Conservation (phyloP, 2,329 filamentous ascomycete species). For the Rutstroemia sp. region DNA sequence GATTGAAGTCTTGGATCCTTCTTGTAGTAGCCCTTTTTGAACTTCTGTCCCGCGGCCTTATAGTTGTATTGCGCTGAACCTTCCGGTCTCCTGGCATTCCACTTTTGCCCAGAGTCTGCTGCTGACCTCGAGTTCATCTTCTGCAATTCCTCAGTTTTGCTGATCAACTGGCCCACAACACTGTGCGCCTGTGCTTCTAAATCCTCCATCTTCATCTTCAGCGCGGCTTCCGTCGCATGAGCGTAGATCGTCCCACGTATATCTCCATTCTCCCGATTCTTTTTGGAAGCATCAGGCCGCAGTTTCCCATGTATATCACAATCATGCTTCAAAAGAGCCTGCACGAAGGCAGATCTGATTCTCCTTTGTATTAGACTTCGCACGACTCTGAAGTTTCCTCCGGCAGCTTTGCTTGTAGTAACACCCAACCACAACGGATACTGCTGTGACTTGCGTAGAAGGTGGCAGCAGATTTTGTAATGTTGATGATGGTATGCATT, state of each 20-base stretch:
- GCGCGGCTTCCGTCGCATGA: slow-evolving; percentile 13
- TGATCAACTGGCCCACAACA: slow-evolving; percentile 8
- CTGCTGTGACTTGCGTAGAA: slow-evolving; percentile 12
- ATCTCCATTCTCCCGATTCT: slow-evolving; percentile 24
- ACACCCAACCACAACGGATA: slow-evolving; percentile 41
- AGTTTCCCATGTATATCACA: slow-evolving; percentile 31
- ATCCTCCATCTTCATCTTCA: slow-evolving; percentile 20
- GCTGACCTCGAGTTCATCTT: too few species aligned
- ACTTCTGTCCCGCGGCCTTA: too few species aligned
- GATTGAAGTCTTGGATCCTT: too few species aligned
- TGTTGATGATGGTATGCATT: background rate
- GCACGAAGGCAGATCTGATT: slow-evolving; percentile 36
- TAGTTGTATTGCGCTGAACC: too few species aligned
- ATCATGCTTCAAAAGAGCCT: slow-evolving; percentile 38
- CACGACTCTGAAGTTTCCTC: slow-evolving; percentile 36
- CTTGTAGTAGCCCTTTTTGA: too few species aligned
- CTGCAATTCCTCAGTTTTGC: background rate
- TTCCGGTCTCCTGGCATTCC: too few species aligned
- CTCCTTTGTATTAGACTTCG: slow-evolving; percentile 38
- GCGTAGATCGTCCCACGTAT: slow-evolving; percentile 34
- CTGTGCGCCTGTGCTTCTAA: slow-evolving; percentile 24
- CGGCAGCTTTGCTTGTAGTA: slow-evolving; percentile 28
- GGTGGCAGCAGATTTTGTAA: background rate
- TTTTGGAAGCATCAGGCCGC: slow-evolving; percentile 6
- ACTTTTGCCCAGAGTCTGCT: too few species aligned